Conservation (phyloP, 2,329 filamentous ascomycete genomes). For the Fusarium liriodendri region DNA sequence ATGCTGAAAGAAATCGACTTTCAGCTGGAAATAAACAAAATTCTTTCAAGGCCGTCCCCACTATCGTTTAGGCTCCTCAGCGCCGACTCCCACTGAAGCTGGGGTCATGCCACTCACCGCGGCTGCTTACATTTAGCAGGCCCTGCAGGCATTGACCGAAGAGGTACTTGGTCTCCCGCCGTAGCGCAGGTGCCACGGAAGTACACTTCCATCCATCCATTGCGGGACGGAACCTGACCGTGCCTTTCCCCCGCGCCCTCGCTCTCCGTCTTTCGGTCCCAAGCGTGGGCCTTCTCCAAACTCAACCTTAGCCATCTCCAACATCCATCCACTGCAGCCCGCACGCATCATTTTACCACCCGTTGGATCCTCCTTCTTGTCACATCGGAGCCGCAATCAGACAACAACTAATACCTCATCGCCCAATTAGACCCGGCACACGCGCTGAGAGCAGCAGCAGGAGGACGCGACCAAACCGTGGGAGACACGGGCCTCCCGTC, state of each 20-base stretch:
- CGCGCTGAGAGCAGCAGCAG: background rate
- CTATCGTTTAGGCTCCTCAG: background rate
- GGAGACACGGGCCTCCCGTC: constrained; percentile 24
- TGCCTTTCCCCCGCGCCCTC: background rate
- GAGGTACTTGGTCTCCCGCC: constrained; percentile 3
- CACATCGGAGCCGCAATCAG: constrained; percentile 31
- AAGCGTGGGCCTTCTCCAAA: constrained; percentile 24
- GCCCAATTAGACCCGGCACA: constrained; percentile 12
- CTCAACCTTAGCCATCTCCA: constrained; percentile 26
- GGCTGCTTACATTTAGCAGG: background rate
- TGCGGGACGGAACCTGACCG: constrained; percentile 26
- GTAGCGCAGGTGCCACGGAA: constrained; percentile 2
- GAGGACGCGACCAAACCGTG: constrained; percentile 1
- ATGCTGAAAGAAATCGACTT: background rate
- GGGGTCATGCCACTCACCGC: background rate
- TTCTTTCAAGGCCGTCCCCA: background rate
- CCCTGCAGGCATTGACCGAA: background rate
- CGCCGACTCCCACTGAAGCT: background rate
- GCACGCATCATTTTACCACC: constrained; percentile 12
- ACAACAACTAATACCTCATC: background rate
- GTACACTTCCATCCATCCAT: background rate
- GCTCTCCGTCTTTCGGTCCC: background rate
- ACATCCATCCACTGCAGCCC: constrained; percentile 17
- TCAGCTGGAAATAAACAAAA: background rate
- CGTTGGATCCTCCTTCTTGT: background rate